A percentile compares a stretch with the other conserved stretches of the same genome.
phyloP scores from a whole-genome alignment of 768 basidiomycete genomes.

The Asterophora lycoperdoides region DNA sequence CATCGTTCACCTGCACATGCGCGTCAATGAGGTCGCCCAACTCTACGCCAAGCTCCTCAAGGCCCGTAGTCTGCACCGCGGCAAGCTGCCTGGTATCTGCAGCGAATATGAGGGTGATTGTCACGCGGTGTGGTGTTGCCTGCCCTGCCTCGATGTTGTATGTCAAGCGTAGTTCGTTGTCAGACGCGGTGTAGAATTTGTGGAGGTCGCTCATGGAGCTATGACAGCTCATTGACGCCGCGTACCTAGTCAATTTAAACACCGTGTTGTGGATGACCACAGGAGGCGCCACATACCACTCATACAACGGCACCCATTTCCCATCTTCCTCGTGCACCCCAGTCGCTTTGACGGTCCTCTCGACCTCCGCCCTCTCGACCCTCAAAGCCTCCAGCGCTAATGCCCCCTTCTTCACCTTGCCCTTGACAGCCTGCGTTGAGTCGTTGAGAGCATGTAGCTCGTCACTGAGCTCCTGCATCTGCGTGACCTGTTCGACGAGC shows the following conservation, averaged over 20 bases:
- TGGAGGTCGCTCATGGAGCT: conserved; percentile 56
- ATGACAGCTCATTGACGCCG: conserved; percentile 62
- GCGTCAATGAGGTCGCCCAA: conserved; percentile 56
- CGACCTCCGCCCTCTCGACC: conserved; percentile 61
- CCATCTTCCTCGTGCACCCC: conserved; percentile 62
- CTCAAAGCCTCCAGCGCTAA: conserved; percentile 56
- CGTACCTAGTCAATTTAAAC: conserved; percentile 49
- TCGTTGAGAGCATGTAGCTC: conserved; percentile 52
- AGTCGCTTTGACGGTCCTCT: conserved; percentile 58
- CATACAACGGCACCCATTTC: conserved; percentile 59
- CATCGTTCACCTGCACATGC: conserved; percentile 62
- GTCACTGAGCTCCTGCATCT: conserved; percentile 76
- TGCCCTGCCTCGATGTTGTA: conserved; percentile 44
- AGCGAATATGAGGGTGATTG: conserved; percentile 59
- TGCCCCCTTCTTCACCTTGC: conserved; percentile 53
- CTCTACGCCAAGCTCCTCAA: conserved; percentile 50
- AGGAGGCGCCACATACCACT: conserved; percentile 47
- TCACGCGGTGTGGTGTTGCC: conserved; percentile 33
- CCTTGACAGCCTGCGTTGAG: conserved; percentile 51
- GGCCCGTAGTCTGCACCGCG: conserved; percentile 50
- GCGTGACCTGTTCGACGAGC: conserved; percentile 68
- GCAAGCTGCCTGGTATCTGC: conserved; percentile 66
- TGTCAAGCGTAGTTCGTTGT: conserved; percentile 72
- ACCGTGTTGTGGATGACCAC: not conserved
- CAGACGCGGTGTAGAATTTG: conserved; percentile 55